Base-by-base conservation (phyloP, 495 filamentous ascomycete genomes). In the Penicillium steckii region DNA sequence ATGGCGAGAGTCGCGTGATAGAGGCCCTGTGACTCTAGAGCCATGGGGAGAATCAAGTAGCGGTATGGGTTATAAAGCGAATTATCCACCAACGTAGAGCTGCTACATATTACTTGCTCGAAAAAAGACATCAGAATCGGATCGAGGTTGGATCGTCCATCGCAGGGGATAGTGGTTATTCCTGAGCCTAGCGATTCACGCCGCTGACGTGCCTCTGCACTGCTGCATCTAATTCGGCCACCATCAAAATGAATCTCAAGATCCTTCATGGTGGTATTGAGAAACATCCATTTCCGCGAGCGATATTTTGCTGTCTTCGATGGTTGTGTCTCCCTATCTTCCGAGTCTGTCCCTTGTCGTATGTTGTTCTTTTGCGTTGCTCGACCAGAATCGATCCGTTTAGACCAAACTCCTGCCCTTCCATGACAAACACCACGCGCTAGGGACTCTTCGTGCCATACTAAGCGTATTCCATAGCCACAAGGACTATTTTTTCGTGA, bases 31-130 rank as follows among this genome's bases (percentile, higher is more conserved):
- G 57, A 63, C 25, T 58, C 33, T 32, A 66, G 43, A 3, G 63
- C 55, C 60, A 66, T 66, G 9, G 60, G 63, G 4, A 66, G 47
- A 43, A 66, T 64, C 1, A 64, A 45, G 43, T 66, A 60, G 43
- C 57, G 60, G 51, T 66, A 64, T 8, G 63, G 60, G 22, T 64
- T 66, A 23, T 57, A 56, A 30, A 55, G 44, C 2, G 55, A 57
- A 32, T 64, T 60, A 30, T 64, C 60, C 32, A 64, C 46, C 19
- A 66, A 44, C 1, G 63, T 66, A 6, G 52, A 55, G 15, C 60
- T 64, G 35, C 64, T 64, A 57, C 60, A 64, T 10, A 66, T 59
- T 1, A 57, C 49, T 5, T 57, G 44, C 25, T 64, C 57, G 18
- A 61, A 64, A 22, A 61, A 66, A 13, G 64, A 55, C 25, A 61